A percentile compares a stretch with the other conserved stretches of the same genome.
phyloP scores from a whole-genome alignment of 768 basidiomycete genomes.

The Lanmaoa rubissima region DNA sequence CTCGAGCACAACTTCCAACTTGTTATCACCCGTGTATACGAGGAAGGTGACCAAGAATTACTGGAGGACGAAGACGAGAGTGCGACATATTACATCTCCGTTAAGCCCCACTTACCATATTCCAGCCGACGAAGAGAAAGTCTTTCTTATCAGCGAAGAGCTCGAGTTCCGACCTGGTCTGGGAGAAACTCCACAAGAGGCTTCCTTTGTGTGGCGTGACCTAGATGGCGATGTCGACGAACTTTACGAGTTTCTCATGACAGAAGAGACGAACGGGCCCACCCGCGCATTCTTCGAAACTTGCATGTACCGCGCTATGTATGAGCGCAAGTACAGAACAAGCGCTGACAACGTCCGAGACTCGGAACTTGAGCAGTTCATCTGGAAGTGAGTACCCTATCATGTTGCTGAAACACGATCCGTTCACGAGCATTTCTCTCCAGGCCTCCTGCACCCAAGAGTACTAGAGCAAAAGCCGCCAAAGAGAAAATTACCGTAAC shows the following conservation, averaged over 20 bases:
- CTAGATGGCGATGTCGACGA: constrained; percentile 90
- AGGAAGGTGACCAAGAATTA: constrained; percentile 94
- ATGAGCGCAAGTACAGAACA: constrained; percentile 82
- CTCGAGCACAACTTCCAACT: constrained; percentile 84
- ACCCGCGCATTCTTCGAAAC: constrained; percentile 89
- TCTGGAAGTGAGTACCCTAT: constrained; percentile 66
- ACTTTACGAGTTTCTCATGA: constrained; percentile 88
- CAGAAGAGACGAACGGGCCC: constrained; percentile 68
- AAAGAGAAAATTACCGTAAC: constrained; percentile 14
- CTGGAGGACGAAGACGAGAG: constrained; percentile 93
- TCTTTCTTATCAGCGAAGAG: constrained; percentile 87
- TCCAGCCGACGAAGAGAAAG: constrained; percentile 89
- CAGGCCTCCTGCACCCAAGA: constrained; percentile 25
- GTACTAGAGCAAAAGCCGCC: constrained; percentile 13
- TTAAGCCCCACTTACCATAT: constrained; percentile 2
- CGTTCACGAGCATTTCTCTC: constrained; percentile 1
- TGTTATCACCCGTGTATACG: constrained; percentile 94
- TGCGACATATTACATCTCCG: constrained; percentile 34
- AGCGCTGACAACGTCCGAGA: constrained; percentile 69
- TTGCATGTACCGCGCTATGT: constrained; percentile 95
- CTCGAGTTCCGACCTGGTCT: constrained; percentile 80
- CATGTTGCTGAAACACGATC: neutral
- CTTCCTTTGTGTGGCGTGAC: constrained; percentile 90
- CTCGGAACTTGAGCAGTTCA: constrained; percentile 72
- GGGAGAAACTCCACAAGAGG: constrained; percentile 69